Conservation (phyloP, 2,329 filamentous ascomycete genomes). For the Hymenotorrendiella dingleyae region DNA sequence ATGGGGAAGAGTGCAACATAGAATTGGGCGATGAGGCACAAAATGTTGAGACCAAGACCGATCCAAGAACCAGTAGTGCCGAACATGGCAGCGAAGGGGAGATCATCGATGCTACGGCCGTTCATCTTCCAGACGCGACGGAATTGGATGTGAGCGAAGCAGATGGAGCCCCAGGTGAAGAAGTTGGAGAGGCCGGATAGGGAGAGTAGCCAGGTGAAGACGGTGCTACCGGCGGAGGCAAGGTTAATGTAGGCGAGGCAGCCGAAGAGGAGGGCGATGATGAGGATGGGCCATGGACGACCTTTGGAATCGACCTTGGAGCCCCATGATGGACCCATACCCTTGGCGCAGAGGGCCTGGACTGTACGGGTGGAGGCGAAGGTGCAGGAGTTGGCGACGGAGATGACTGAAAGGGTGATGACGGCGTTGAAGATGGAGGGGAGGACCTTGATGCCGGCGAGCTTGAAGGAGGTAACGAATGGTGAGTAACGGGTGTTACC, state of each 20-base stretch:
- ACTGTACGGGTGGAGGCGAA: slow-evolving; percentile 89
- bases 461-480: slow-evolving; percentile 86
- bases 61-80: slow-evolving; percentile 65
- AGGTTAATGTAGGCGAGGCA: slow-evolving; percentile 53
- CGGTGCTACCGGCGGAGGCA: slow-evolving; percentile 36
- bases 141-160: slow-evolving; percentile 60
- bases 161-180: slow-evolving; percentile 70
- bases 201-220: slow-evolving; percentile 62
- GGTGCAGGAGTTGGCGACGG: slow-evolving; percentile 86
- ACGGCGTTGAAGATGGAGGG: slow-evolving; percentile 91
- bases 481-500: slow-evolving; percentile 68
- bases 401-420: slow-evolving; percentile 83
- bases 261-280: slow-evolving; percentile 48
- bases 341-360: slow-evolving; percentile 80
- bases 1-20: slow-evolving; percentile 45
- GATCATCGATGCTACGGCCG: slow-evolving; percentile 44
- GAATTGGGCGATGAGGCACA: slow-evolving; percentile 58
- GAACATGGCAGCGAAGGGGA: slow-evolving; percentile 41
- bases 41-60: slow-evolving; percentile 57
- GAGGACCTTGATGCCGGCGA: slow-evolving; percentile 74
- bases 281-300: slow-evolving; percentile 57
- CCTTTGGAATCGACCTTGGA: slow-evolving; percentile 78
- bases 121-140: slow-evolving; percentile 54
- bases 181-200: slow-evolving; percentile 68
- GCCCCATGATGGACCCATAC: slow-evolving; percentile 71